Conservation (phyloP, 2,329 filamentous ascomycete genomes). For the Proliferodiscus dingleyae region DNA sequence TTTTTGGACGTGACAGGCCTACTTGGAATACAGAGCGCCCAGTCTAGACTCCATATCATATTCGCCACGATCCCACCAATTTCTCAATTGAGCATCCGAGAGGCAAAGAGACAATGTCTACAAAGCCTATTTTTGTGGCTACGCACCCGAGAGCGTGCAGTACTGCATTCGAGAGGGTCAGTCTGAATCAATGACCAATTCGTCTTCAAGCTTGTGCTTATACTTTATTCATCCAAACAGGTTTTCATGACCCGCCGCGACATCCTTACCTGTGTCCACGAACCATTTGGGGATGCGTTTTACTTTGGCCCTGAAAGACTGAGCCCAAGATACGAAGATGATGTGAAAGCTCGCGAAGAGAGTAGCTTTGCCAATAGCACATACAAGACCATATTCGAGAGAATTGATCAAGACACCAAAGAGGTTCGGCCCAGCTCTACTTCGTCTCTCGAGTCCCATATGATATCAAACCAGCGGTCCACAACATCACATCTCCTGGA, state of each 20-base stretch:
- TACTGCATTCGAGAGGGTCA: constrained; percentile 91
- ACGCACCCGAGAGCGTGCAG: constrained; percentile 95
- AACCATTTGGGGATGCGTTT: constrained; percentile 95
- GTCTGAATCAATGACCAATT: constrained; percentile 2
- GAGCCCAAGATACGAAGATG: constrained; percentile 70
- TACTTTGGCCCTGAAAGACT: constrained; percentile 93
- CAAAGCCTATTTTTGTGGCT: constrained; percentile 82
- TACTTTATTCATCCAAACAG: constrained; percentile 46
- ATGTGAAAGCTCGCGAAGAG: constrained; percentile 49
- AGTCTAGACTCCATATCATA: constrained; percentile 4
- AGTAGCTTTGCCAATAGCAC: constrained; percentile 67
- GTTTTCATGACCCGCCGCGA: constrained; percentile 95
- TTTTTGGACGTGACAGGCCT: constrained; percentile 14
- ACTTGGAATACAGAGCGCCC: constrained; percentile 28
- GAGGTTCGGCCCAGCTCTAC: constrained; percentile 41
- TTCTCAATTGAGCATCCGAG: not conserved
- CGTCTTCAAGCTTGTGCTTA: too few relatives aligned
- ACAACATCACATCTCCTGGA: too few relatives aligned
- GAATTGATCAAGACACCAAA: constrained; percentile 65
- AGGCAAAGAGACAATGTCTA: constrained; percentile 52
- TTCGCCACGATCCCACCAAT: not conserved
- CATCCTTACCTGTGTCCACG: constrained; percentile 77
- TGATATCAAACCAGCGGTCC: too few relatives aligned
- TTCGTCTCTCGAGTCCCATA: constrained; percentile 1
- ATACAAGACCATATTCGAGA: constrained; percentile 72